These are phyloP conservation scores for Lizonia empirigonia DNA, from an alignment of 2,329 filamentous ascomycete genomes.

Conservation along the genomic window DNA sequence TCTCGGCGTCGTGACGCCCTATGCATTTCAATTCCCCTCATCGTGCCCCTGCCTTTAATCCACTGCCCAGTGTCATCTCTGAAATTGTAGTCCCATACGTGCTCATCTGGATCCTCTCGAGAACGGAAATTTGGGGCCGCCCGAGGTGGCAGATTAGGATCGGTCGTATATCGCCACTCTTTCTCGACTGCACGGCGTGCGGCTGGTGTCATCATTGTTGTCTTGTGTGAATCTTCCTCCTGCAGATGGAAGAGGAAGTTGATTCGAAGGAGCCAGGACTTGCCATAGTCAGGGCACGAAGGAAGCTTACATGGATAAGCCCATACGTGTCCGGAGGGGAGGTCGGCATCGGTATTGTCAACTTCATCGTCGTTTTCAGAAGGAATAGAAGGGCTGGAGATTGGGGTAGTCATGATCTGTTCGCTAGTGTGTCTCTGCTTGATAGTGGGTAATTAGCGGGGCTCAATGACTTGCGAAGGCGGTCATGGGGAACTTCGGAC, in stretches of 20 bases:
- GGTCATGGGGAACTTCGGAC: too few relatives aligned
- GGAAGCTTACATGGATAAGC: constrained; percentile 18
- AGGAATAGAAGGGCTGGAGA: background rate
- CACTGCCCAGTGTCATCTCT: constrained; percentile 33
- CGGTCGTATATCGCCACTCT: constrained; percentile 35
- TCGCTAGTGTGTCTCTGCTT: too few relatives aligned
- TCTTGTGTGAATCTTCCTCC: constrained; percentile 19
- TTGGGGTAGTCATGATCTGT: background rate
- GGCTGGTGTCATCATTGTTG: constrained; percentile 17
- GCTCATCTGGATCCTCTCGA: constrained; percentile 35
- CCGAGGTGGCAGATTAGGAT: constrained; percentile 33
- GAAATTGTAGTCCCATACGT: constrained; percentile 33
- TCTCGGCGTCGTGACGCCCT: constrained; percentile 21
- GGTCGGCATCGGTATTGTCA: constrained; percentile 5
- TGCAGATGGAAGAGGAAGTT: constrained; percentile 24
- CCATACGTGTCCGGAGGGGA: constrained; percentile 12
- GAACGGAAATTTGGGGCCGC: constrained; percentile 31
- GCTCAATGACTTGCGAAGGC: too few relatives aligned
- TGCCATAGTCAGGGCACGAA: constrained; percentile 23
- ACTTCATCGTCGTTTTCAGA: constrained; percentile 8
- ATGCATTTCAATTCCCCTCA: constrained; percentile 25
- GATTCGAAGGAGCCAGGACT: constrained; percentile 22
- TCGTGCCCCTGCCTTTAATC: constrained; percentile 19
- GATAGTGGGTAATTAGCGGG: too few relatives aligned
- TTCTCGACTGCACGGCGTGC: constrained; percentile 29